Evolutionary conservation across 1,284 basidiomycete species (phyloP).

Genomic region (Cryptococcus sp.): DNA sequence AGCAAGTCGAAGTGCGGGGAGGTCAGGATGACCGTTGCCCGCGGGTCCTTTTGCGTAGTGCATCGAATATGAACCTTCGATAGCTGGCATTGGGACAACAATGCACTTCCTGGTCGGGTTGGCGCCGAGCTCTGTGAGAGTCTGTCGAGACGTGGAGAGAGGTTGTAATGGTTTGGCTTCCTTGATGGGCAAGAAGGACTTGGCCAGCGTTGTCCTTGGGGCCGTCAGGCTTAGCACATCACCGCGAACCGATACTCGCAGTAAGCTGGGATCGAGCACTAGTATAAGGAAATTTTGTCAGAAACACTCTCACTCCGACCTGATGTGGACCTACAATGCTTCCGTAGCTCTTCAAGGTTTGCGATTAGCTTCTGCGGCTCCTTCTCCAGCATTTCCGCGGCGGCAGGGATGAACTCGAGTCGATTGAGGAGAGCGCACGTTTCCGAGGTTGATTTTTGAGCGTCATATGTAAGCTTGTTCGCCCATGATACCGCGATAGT

Average conservation of each 20-base stretch:
- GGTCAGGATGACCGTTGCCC: constrained; percentile 80
- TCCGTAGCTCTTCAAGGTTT: constrained; percentile 72
- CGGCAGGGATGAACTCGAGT: constrained; percentile 74
- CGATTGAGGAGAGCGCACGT: constrained; percentile 72
- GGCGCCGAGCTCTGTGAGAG: constrained; percentile 73
- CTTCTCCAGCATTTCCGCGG: constrained; percentile 73
- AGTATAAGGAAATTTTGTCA: neutral
- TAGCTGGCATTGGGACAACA: constrained; percentile 85
- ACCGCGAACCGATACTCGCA: constrained; percentile 86
- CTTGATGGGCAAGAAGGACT: constrained; percentile 67
- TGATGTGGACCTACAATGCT: constrained; percentile 60
- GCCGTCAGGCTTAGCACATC: constrained; percentile 72
- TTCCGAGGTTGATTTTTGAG: constrained; percentile 70
- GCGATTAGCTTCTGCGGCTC: constrained; percentile 69
- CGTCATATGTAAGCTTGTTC: constrained; percentile 67
- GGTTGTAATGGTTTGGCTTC: constrained; percentile 65
- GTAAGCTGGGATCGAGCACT: constrained; percentile 77
- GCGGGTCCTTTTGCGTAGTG: constrained; percentile 75
- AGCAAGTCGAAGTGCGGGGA: constrained; percentile 81
- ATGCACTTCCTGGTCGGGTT: constrained; percentile 75
- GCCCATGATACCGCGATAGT: constrained; percentile 75
- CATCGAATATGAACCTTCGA: constrained; percentile 87
- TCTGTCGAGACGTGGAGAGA: constrained; percentile 67
- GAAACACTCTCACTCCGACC: no score
- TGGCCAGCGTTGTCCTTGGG: constrained; percentile 69